Conservation (phyloP, 2,329 filamentous ascomycete genomes). For the Neoscytalidium dimidiatum region DNA sequence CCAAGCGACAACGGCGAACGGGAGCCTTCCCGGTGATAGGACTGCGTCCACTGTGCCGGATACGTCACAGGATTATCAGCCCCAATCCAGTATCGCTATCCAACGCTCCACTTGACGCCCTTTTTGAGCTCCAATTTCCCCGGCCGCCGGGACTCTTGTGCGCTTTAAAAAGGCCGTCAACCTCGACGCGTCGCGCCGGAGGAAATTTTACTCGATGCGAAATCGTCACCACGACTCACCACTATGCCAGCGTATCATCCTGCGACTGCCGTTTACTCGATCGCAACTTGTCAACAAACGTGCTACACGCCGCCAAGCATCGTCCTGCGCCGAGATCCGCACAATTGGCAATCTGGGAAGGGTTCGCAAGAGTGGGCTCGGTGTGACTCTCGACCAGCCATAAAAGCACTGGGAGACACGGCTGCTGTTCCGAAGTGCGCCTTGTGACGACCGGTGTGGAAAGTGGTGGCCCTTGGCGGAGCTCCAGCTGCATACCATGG, state of each 20-base stretch:
- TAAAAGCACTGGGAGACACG: too few relatives aligned
- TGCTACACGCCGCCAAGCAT: background rate
- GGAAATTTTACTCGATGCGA: slow-evolving; percentile 8
- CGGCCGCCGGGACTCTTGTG: background rate
- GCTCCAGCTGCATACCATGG: background rate
- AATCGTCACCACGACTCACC: background rate
- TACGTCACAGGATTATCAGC: slow-evolving; percentile 12
- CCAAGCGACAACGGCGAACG: background rate
- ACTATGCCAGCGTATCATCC: background rate
- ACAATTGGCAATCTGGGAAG: background rate
- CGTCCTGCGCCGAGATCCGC: background rate
- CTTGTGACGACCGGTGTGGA: background rate
- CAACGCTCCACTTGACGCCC: background rate
- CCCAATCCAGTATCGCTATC: slow-evolving; percentile 11
- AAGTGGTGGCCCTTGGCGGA: too few relatives aligned
- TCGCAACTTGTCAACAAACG: background rate
- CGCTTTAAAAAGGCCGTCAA: background rate
- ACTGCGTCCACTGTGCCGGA: background rate
- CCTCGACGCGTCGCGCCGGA: background rate
- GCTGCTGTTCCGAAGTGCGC: too few relatives aligned
- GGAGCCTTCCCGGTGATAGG: background rate
- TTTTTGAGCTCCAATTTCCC: background rate
- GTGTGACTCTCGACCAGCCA: background rate
- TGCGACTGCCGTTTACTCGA: background rate
- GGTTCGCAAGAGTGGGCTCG: too few relatives aligned